These are phyloP conservation scores for Crithidia bombi DNA, from an alignment of 208 protist species.

Conservation along the genomic window DNA sequence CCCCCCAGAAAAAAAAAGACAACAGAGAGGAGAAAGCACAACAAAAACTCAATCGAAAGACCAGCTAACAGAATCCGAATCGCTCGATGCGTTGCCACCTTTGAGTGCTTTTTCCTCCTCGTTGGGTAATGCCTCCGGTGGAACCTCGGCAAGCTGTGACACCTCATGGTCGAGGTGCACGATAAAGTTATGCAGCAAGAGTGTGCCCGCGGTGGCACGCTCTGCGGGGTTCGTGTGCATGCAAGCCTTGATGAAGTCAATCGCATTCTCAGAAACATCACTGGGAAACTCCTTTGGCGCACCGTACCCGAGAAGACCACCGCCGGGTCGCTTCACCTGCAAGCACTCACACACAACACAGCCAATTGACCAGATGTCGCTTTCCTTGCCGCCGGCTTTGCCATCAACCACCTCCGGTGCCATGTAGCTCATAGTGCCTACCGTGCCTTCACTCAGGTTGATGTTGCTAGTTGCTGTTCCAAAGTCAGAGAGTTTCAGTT, in stretches of 20 bases:
- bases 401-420: slow-evolving; percentile 60
- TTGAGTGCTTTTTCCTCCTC: slow-evolving; percentile 28
- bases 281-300: slow-evolving; percentile 49
- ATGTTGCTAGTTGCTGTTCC: slow-evolving; percentile 64
- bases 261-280: slow-evolving; percentile 43
- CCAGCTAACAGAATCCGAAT: slow-evolving; percentile 48
- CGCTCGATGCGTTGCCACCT: slow-evolving; percentile 17
- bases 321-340: slow-evolving; percentile 42
- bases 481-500: slow-evolving; percentile 84
- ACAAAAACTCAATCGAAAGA: slow-evolving; percentile 39
- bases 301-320: slow-evolving; percentile 55
- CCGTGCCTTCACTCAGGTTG: slow-evolving; percentile 49
- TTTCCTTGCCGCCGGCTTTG: slow-evolving; percentile 55
- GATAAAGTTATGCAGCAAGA: slow-evolving; percentile 76
- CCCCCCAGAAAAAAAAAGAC: slow-evolving; percentile 14
- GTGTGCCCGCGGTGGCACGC: slow-evolving; percentile 51
- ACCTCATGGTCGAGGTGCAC: slow-evolving; percentile 67
- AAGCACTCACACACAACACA: slow-evolving; percentile 65
- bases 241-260: slow-evolving; percentile 72
- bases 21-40: slow-evolving; percentile 22
- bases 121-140: slow-evolving; percentile 35
- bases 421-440: slow-evolving; percentile 75
- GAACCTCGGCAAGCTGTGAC: slow-evolving; percentile 45
- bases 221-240: slow-evolving; percentile 59
- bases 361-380: slow-evolving; percentile 77